These are phyloP conservation scores for Lithospermum erythrorhizon DNA, from an alignment of 257 asterid genomes.

Conservation along the genomic window DNA sequence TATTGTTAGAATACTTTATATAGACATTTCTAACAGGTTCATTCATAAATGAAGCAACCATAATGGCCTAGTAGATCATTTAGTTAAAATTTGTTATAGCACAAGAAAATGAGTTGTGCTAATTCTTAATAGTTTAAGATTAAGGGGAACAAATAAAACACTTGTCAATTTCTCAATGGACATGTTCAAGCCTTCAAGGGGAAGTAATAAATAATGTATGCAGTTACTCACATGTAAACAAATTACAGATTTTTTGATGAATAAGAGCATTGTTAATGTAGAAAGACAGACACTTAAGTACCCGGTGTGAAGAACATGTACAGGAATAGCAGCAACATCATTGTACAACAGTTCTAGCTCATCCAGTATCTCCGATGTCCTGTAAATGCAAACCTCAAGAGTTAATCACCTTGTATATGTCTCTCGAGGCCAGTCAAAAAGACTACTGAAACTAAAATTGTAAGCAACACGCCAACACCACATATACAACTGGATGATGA, in stretches of 20 bases:
- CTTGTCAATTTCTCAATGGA: no score
- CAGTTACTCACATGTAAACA: not conserved
- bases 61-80: no score
- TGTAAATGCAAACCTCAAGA: constrained; percentile 16
- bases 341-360: constrained; percentile 64
- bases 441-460: not conserved
- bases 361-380: constrained; percentile 56
- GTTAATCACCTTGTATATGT: not conserved
- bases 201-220: not conserved
- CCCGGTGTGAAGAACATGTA: constrained; percentile 62
- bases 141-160: no score
- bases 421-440: constrained; percentile 5
- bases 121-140: no score
- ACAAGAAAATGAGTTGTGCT: no score
- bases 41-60: no score
- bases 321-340: constrained; percentile 47
- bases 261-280: no score
- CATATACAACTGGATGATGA: not conserved
- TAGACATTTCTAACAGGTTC: no score
- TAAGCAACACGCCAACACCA: no score
- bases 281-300: constrained; percentile 18
- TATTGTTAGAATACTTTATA: no score
- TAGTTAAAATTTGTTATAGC: no score
- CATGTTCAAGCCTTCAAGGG: no score
- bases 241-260: not conserved